Evolutionary conservation across 2,329 filamentous ascomycete genomes (phyloP).

Genomic region (Trichothecium roseum): DNA sequence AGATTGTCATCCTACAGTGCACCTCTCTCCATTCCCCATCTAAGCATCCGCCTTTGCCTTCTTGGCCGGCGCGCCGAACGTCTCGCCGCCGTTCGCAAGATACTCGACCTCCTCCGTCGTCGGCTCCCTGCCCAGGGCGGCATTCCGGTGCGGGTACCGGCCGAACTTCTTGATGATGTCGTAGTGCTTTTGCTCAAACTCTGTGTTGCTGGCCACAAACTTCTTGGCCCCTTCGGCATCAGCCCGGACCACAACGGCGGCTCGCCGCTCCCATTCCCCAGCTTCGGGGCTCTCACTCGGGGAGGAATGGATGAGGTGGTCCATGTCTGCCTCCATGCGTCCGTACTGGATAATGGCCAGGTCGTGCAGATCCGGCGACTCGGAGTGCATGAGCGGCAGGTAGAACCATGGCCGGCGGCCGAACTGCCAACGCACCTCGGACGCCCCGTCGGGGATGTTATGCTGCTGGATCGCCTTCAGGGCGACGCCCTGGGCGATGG

Average conservation of each 20-base stretch:
- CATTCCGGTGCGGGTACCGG: constrained; percentile 49
- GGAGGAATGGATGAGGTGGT: constrained; percentile 19
- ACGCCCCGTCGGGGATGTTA: constrained; percentile 13
- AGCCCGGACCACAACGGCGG: constrained; percentile 15
- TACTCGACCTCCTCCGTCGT: constrained; percentile 40
- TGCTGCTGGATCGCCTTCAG: constrained; percentile 18
- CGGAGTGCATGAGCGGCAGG: constrained; percentile 50
- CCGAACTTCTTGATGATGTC: constrained; percentile 43
- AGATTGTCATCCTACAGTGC: not conserved
- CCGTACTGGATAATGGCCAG: constrained; percentile 19
- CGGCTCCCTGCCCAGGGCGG: constrained; percentile 32
- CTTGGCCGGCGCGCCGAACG: constrained; percentile 16
- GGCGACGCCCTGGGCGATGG: constrained; percentile 35
- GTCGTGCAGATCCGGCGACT: constrained; percentile 35
- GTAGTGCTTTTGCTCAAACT: constrained; percentile 33
- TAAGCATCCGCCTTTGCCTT: constrained; percentile 1
- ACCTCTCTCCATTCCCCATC: not conserved
- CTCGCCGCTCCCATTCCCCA: constrained; percentile 12
- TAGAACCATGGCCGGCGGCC: constrained; percentile 44
- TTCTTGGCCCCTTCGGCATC: constrained; percentile 14
- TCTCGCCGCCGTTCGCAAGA: constrained; percentile 32
- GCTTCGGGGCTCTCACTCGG: constrained; percentile 4
- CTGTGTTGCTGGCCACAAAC: constrained; percentile 12
- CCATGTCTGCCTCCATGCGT: constrained; percentile 20
- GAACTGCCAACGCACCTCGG: constrained; percentile 20